Conservation (phyloP, 176 grass and related monocot genomes). For the Oryza coarctata region DNA sequence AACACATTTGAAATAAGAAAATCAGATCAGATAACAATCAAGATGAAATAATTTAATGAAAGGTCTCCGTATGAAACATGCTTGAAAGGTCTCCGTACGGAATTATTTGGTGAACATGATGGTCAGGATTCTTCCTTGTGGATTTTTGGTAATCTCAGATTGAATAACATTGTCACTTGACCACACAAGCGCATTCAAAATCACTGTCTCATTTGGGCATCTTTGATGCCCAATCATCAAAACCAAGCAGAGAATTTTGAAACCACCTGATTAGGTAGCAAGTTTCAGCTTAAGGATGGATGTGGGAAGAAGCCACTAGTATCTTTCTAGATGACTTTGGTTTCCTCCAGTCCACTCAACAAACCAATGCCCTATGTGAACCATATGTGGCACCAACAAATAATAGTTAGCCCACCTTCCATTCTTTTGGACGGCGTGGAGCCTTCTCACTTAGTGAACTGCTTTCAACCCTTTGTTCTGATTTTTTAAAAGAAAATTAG, state of each 20-base stretch:
- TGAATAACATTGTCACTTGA: background rate
- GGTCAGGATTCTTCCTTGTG: background rate
- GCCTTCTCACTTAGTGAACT: background rate
- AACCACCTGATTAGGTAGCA: background rate
- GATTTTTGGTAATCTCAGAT: background rate
- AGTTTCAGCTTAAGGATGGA: background rate
- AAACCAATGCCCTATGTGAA: background rate
- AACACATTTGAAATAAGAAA: background rate
- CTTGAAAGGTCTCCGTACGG: no score
- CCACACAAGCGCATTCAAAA: background rate
- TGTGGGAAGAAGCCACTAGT: background rate
- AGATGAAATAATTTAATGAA: no score
- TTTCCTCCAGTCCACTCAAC: background rate
- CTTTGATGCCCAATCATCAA: background rate
- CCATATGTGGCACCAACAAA: background rate
- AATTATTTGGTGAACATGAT: background rate
- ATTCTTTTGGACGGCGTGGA: background rate
- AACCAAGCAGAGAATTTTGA: background rate
- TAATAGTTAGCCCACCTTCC: no score
- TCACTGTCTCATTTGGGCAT: background rate
- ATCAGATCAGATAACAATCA: background rate
- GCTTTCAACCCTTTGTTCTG: background rate
- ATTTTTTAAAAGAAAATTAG: background rate
- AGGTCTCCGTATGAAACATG: background rate
- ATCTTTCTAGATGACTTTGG: background rate